Evolutionary conservation across 257 asterid species (phyloP).

Genomic region (Rehmannia glutinosa): DNA sequence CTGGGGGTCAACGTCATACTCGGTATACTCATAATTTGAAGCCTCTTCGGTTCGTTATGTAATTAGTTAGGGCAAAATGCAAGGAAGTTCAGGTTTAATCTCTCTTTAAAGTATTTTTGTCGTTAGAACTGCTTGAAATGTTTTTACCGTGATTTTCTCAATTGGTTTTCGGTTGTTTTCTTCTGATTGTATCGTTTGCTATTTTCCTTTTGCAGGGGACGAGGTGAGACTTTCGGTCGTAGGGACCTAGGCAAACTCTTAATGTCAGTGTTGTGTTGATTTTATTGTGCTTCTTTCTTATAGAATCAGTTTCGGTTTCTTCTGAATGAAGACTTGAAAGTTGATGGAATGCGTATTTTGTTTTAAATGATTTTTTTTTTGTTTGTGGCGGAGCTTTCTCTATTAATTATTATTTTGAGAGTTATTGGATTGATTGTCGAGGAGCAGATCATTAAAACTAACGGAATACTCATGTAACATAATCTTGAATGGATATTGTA

Average conservation of each 20-base stretch:
- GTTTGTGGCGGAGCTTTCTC: background rate
- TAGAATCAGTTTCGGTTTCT: background rate
- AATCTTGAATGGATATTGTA: background rate
- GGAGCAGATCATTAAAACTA: background rate
- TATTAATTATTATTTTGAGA: background rate
- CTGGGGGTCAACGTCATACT: slow-evolving; percentile 90
- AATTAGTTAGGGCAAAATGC: no score
- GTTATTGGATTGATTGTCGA: background rate
- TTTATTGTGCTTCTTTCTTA: background rate
- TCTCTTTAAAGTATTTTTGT: no score
- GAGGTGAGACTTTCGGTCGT: slow-evolving; percentile 52
- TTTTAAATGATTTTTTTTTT: no score
- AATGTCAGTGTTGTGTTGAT: slow-evolving; percentile 1
- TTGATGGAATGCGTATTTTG: background rate
- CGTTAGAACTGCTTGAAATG: background rate
- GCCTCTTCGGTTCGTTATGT: no score
- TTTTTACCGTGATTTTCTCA: background rate
- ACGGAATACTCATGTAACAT: background rate
- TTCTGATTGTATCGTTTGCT: background rate
- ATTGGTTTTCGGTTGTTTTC: background rate
- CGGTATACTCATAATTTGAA: slow-evolving; percentile 39
- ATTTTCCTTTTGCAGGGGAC: slow-evolving; percentile 61
- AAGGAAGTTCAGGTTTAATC: no score
- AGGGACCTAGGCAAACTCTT: slow-evolving; percentile 7
- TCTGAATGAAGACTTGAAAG: background rate